A percentile compares a stretch with the other conserved stretches of the same genome.
Evolutionary conservation across 495 filamentous ascomycete species (phyloP).

Genomic region (Annulohypoxylon stygium): DNA sequence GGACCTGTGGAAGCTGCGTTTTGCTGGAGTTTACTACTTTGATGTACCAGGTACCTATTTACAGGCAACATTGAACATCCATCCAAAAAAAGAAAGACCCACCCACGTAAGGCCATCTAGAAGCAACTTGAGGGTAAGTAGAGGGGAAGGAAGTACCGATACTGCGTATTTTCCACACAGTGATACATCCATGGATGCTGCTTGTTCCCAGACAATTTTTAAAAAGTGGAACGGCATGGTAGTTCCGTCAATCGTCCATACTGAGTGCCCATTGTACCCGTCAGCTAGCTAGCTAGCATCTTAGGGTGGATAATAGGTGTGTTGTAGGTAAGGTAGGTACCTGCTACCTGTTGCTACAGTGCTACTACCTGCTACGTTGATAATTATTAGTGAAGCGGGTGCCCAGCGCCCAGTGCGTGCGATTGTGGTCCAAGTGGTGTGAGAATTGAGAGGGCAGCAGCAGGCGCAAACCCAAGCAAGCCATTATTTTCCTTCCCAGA

Average conservation of each 20-base stretch:
- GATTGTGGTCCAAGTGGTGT: constrained; percentile 18
- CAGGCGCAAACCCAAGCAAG: constrained; percentile 44
- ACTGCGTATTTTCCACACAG: constrained; percentile 4
- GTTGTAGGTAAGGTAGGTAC: constrained; percentile 13
- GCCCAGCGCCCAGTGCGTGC: constrained; percentile 12
- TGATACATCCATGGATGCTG: constrained; percentile 11
- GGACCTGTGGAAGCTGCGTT: neutral
- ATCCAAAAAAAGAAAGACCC: constrained; percentile 7
- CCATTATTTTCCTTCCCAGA: constrained; percentile 49
- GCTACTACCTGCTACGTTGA: neutral
- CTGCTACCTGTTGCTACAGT: neutral
- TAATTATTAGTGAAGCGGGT: constrained; percentile 14
- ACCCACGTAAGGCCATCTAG: neutral
- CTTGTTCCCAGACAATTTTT: constrained; percentile 8
- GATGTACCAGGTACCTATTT: neutral
- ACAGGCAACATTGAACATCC: too few relatives aligned
- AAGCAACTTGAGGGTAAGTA: constrained; percentile 2
- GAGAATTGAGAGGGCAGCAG: constrained; percentile 12
- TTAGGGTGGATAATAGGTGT: too few relatives aligned
- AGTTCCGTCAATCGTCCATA: neutral
- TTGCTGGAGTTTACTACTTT: constrained; percentile 2
- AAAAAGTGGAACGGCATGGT: constrained; percentile 11
- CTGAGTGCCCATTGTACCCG: neutral
- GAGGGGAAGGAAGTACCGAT: constrained; percentile 26
- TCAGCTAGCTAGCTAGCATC: neutral